These are phyloP conservation scores for Alternaria ethzedia DNA, from an alignment of 2,329 filamentous ascomycete species.

Conservation along the genomic window DNA sequence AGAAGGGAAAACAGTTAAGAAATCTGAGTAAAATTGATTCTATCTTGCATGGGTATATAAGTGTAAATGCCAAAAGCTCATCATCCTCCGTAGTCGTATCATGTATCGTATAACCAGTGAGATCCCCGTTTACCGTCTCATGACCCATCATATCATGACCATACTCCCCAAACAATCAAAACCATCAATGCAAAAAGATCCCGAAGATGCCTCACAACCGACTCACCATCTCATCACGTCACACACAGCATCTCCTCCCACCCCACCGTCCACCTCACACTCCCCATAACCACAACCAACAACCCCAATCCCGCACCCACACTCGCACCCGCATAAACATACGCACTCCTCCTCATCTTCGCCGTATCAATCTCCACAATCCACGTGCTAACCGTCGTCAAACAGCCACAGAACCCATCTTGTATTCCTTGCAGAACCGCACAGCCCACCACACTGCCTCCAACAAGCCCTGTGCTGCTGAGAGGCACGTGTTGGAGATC, in stretches of 20 bases:
- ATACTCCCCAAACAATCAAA: background rate
- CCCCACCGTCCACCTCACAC: slow-evolving; percentile 70
- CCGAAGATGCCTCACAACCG: too few relatives aligned
- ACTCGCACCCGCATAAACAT: slow-evolving; percentile 70
- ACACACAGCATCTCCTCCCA: slow-evolving; percentile 29
- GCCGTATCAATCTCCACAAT: slow-evolving; percentile 52
- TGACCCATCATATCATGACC: background rate
- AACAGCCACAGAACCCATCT: slow-evolving; percentile 57
- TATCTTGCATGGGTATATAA: background rate
- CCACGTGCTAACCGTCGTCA: slow-evolving; percentile 59
- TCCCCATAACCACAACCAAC: slow-evolving; percentile 76
- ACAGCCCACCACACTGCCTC: slow-evolving; percentile 51
- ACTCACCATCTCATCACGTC: background rate
- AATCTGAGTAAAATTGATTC: background rate
- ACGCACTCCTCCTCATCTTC: slow-evolving; percentile 61
- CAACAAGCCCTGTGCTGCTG: slow-evolving; percentile 51
- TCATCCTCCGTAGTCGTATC: background rate
- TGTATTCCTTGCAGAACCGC: slow-evolving; percentile 56
- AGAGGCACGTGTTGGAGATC: slow-evolving; percentile 74
- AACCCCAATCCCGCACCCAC: slow-evolving; percentile 64
- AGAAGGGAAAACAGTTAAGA: background rate
- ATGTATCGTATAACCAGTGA: background rate
- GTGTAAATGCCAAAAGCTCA: background rate
- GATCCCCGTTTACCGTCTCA: background rate
- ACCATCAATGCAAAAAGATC: background rate